Conservation (phyloP, 345 rosid species). For the Syzygium aqueum region DNA sequence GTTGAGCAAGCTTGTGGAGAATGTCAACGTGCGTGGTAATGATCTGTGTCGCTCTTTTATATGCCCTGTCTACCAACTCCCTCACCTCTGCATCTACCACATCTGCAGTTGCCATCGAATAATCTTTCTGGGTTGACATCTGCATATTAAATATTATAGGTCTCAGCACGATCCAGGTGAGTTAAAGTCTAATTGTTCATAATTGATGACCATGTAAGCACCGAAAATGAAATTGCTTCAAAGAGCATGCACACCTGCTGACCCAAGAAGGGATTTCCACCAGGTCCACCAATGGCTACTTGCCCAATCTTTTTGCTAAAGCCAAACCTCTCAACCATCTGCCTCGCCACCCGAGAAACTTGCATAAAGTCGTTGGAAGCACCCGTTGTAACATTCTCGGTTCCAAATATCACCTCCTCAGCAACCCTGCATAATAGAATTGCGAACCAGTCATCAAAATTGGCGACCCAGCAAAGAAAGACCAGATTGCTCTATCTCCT, state of each 20-base stretch:
- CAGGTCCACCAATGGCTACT: constrained; percentile 86
- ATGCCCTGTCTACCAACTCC: constrained; percentile 74
- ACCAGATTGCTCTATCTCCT: neutral
- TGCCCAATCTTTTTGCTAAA: constrained; percentile 98
- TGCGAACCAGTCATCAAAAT: neutral
- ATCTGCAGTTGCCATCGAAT: constrained; percentile 97
- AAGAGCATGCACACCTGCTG: constrained; percentile 35
- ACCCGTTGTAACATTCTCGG: constrained; percentile 92
- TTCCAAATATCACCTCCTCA: constrained; percentile 90
- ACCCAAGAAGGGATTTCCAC: constrained; percentile 97
- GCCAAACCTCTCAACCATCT: constrained; percentile 97
- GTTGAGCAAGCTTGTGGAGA: constrained; percentile 84
- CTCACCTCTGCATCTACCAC: constrained; percentile 92
- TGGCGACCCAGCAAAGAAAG: neutral
- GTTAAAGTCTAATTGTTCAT: neutral
- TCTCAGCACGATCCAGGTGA: neutral
- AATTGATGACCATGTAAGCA: neutral
- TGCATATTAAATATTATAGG: constrained; percentile 8
- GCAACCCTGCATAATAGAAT: constrained; percentile 49
- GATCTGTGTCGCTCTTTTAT: constrained; percentile 60
- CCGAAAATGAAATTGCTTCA: neutral
- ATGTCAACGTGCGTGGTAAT: constrained; percentile 64
- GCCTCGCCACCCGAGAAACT: constrained; percentile 98
- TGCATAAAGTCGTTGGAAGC: constrained; percentile 99
- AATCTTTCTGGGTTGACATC: constrained; percentile 96